Base-by-base conservation (phyloP, 164 flowering plant species). In the Echeveria elegans region DNA sequence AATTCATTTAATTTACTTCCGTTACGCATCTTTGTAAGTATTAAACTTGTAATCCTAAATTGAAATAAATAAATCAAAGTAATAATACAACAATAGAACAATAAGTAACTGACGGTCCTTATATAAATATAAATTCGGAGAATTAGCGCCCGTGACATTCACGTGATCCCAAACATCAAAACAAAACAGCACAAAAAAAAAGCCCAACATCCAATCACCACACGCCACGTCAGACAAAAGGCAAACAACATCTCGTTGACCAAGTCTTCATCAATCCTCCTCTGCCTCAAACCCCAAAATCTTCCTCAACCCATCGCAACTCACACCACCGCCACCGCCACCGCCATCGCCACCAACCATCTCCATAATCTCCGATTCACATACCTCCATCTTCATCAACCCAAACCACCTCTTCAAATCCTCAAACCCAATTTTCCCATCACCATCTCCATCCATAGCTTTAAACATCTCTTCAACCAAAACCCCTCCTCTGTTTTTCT, bases 391-490 rank as follows among this genome's bases (percentile, higher is more conserved):
- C 5, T 92, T 92, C 6, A 90, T 90, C 80, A 72, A 73, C 0
- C 66, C 67, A 87, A 90, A 70, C 71, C 82, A 88, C 45, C 68
- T 68, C 78, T 72, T 87, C 75, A 93, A 69, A 77, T 93, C 98
- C 1, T 75, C 80, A 6, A 62, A 74, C 53, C 95, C 85, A 24
- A 93, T 78, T 45, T 69, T 78, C 10, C 98, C 98, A 70, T 93
- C 98, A 0, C 95, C 96, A 66, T 93, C 97, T 67, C 76, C 77
- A 63, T 94, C 98, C 93, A 91, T 94, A 0, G 81, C 73, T 72
- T 68, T 74, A 66, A 88, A 86, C 60, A 72, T 82, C 7, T 84
- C 90, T 69, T 78, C 85, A 87, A 86, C 77, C 21, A 75, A 74
- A 37, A 48, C 69, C 34, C 70, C 47, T 47, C 48, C 30, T 30